Percentiles rank a stretch among this genome's conserved stretches.
Evolutionary conservation across 2,329 filamentous ascomycete genomes (phyloP).

Genomic region (Leptographium flavum): DNA sequence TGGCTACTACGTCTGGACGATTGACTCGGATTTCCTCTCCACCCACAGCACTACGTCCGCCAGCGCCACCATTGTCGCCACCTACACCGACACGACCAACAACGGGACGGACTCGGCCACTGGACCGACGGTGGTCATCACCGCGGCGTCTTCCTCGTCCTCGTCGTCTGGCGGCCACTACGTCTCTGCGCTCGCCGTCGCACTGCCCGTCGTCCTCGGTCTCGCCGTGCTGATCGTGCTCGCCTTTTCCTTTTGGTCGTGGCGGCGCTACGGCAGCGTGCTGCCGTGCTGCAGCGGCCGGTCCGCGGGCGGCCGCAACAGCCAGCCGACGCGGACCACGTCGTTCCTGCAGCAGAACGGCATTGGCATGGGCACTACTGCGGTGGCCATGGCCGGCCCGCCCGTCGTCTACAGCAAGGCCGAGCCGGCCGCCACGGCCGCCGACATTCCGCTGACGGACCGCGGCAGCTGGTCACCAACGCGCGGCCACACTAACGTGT

Average conservation of each 20-base stretch:
- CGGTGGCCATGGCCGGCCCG: too few species aligned
- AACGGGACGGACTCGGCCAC: slow-evolving; percentile 4
- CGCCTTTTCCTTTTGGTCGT: slow-evolving; percentile 14
- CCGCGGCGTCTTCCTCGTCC: not conserved
- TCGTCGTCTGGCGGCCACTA: slow-evolving; percentile 6
- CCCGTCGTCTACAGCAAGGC: slow-evolving; percentile 2
- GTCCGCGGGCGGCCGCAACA: slow-evolving; percentile 12
- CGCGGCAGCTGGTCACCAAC: slow-evolving; percentile 18
- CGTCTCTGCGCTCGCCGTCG: slow-evolving; percentile 12
- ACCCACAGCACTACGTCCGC: slow-evolving; percentile 4
- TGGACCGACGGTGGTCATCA: slow-evolving; percentile 16
- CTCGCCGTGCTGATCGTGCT: slow-evolving; percentile 9
- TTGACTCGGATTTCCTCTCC: slow-evolving; percentile 13
- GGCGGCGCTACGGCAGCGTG: slow-evolving; percentile 13
- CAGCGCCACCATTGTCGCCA: slow-evolving; percentile 11
- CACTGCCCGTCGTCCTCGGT: slow-evolving; percentile 17
- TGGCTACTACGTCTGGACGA: slow-evolving; percentile 17
- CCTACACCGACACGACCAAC: slow-evolving; percentile 7
- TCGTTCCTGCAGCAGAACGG: not conserved
- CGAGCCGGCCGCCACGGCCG: not conserved
- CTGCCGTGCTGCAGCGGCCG: slow-evolving; percentile 9
- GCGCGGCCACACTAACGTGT: slow-evolving; percentile 17
- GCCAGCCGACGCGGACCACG: slow-evolving; percentile 8
- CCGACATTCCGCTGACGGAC: slow-evolving; percentile 18
- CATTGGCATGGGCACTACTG: not conserved